A percentile compares a stretch with the other conserved stretches of the same genome.
These are phyloP conservation scores for Pelargonium hybrid DNA, from an alignment of 441 rosid genomes.

Conservation along the genomic window DNA sequence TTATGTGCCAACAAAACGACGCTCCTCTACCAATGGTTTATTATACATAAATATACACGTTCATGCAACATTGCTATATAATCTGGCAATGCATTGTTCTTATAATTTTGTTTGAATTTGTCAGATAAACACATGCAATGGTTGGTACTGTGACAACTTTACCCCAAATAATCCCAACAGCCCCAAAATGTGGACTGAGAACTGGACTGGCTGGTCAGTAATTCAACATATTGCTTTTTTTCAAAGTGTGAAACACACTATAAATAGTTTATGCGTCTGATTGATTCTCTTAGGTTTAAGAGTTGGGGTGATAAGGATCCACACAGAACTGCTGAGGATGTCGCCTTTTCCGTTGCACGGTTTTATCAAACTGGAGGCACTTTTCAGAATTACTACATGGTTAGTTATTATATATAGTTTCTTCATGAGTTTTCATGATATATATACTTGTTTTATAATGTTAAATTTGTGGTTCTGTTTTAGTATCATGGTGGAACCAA, in stretches of 20 bases:
- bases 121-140: slow-evolving; percentile 39
- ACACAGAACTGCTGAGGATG: slow-evolving; percentile 40
- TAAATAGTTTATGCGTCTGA: background rate
- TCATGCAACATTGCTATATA: no score
- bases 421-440: background rate
- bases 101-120: background rate
- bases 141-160: slow-evolving; percentile 34
- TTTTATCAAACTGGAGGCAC: slow-evolving; percentile 26
- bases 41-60: no score
- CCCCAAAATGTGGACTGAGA: slow-evolving; percentile 45
- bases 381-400: slow-evolving; percentile 29
- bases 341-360: slow-evolving; percentile 36
- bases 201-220: slow-evolving; percentile 45
- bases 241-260: background rate
- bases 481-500: slow-evolving; percentile 21
- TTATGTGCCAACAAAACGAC: slow-evolving; percentile 39
- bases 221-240: background rate
- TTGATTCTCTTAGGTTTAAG: slow-evolving; percentile 22
- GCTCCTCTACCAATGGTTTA: slow-evolving; percentile 28
- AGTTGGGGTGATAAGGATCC: slow-evolving; percentile 46
- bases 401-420: background rate
- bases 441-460: background rate
- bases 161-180: slow-evolving; percentile 26
- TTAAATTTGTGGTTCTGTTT: background rate
- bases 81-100: background rate